These are phyloP conservation scores for Aspergillus wentii DNA, from an alignment of 495 filamentous ascomycete genomes.

Conservation along the genomic window DNA sequence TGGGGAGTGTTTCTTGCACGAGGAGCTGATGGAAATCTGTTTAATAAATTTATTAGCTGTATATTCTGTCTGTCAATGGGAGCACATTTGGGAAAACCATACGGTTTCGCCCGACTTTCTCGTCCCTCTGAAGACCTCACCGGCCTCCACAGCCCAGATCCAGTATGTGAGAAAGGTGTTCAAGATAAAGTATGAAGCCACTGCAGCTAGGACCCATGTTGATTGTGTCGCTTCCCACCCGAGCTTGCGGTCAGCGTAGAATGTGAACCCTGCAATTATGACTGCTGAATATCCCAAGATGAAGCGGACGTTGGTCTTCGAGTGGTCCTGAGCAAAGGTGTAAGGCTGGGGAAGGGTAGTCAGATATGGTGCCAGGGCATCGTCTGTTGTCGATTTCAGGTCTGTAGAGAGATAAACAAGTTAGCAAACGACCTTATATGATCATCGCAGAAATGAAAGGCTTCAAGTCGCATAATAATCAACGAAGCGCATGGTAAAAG, in stretches of 20 bases:
- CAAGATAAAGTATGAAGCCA: constrained; percentile 71
- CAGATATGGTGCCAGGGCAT: constrained; percentile 89
- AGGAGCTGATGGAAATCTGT: constrained; percentile 63
- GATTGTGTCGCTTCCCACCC: constrained; percentile 81
- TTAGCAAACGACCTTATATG: not conserved
- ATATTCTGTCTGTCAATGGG: no score
- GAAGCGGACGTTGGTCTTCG: constrained; percentile 75
- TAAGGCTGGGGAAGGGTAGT: constrained; percentile 58
- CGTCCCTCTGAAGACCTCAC: constrained; percentile 72
- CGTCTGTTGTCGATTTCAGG: constrained; percentile 94
- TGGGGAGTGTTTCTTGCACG: constrained; percentile 69
- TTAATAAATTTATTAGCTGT: constrained; percentile 6
- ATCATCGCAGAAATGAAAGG: no score
- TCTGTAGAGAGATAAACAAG: constrained; percentile 46
- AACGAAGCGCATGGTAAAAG: no score
- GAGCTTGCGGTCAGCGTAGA: constrained; percentile 85
- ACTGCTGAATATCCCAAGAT: constrained; percentile 80
- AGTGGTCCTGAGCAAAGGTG: constrained; percentile 75
- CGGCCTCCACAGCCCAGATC: constrained; percentile 81
- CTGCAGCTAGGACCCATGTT: constrained; percentile 66
- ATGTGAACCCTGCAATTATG: constrained; percentile 69
- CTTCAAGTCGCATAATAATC: no score
- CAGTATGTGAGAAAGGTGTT: constrained; percentile 79
- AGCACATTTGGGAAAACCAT: no score
- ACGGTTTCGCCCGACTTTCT: constrained; percentile 52